Percentiles rank a stretch among this genome's conserved stretches.
Conservation (phyloP, 805 yeast species). For the Vanderwaltozyma polyspora region DNA sequence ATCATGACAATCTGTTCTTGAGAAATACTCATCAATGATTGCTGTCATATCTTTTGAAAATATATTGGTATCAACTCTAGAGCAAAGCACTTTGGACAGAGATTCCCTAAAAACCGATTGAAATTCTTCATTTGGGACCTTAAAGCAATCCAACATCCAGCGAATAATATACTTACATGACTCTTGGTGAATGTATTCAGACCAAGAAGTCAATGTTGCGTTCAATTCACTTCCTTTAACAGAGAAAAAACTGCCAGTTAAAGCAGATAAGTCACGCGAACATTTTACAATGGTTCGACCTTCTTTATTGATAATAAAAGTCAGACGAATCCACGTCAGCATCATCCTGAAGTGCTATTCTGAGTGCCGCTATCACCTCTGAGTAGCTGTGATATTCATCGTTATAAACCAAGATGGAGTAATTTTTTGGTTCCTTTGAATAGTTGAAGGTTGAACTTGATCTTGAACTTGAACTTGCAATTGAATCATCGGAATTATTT, state of each 20-base stretch:
- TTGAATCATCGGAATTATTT: slow-evolving; percentile 2
- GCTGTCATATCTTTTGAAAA: slow-evolving; percentile 14
- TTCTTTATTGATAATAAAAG: slow-evolving; percentile 35
- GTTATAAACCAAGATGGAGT: slow-evolving; percentile 54
- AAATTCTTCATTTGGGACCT: slow-evolving; percentile 28
- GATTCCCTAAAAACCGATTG: slow-evolving; percentile 31
- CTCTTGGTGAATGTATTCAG: slow-evolving; percentile 41
- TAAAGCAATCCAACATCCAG: slow-evolving; percentile 39
- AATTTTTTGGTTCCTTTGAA: slow-evolving; percentile 20
- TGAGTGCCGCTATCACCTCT: slow-evolving; percentile 42
- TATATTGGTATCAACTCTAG: slow-evolving; percentile 9
- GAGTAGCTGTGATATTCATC: slow-evolving; percentile 59
- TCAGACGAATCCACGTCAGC: slow-evolving; percentile 15
- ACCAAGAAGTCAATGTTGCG: slow-evolving; percentile 42
- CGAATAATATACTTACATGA: slow-evolving; percentile 33
- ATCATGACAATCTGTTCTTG: slow-evolving; percentile 8
- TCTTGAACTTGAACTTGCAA: background rate
- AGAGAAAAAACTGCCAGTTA: slow-evolving; percentile 27
- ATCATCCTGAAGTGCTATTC: slow-evolving; percentile 27
- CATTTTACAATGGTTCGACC: slow-evolving; percentile 40
- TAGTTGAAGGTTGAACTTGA: background rate
- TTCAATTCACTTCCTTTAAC: slow-evolving; percentile 41
- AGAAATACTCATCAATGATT: slow-evolving; percentile 15
- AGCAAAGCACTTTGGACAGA: slow-evolving; percentile 36
- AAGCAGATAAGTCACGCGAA: slow-evolving; percentile 14